These are phyloP conservation scores for Hevea brasiliensis DNA, from an alignment of 345 rosid species.

Conservation along the genomic window DNA sequence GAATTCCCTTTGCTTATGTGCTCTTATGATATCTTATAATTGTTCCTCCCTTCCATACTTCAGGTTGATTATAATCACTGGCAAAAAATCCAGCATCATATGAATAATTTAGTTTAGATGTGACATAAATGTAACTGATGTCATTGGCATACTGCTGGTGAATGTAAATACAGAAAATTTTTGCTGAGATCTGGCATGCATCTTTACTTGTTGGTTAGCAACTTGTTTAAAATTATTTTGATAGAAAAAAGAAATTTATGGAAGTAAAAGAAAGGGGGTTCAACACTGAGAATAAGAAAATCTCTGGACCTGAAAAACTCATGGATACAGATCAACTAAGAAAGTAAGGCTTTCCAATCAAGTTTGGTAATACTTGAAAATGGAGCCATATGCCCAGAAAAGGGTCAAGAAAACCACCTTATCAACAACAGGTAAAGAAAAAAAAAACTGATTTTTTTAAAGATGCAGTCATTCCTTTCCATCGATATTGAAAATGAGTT, in stretches of 20 bases:
- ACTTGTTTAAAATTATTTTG: not conserved
- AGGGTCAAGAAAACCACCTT: too few relatives aligned
- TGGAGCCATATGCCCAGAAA: too few relatives aligned
- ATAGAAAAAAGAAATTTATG: not conserved
- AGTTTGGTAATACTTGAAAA: too few relatives aligned
- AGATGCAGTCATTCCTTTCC: not conserved
- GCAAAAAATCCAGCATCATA: not conserved
- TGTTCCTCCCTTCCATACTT: not conserved
- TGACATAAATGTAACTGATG: not conserved
- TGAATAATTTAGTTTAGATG: not conserved
- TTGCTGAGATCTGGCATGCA: not conserved
- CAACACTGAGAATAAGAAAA: too few relatives aligned
- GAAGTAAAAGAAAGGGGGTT: too few relatives aligned
- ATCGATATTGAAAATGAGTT: not conserved
- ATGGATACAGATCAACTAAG: too few relatives aligned
- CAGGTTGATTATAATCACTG: conserved; percentile 2
- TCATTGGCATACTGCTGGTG: not conserved
- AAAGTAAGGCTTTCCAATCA: too few relatives aligned
- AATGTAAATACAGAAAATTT: not conserved
- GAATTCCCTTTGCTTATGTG: not conserved
- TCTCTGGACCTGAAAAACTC: too few relatives aligned
- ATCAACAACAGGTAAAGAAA: not conserved
- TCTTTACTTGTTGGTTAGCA: not conserved
- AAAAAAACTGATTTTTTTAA: too few relatives aligned
- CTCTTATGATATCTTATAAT: too few relatives aligned